phyloP scores from a whole-genome alignment of 345 rosid species.

The Salix koriyanagi region DNA sequence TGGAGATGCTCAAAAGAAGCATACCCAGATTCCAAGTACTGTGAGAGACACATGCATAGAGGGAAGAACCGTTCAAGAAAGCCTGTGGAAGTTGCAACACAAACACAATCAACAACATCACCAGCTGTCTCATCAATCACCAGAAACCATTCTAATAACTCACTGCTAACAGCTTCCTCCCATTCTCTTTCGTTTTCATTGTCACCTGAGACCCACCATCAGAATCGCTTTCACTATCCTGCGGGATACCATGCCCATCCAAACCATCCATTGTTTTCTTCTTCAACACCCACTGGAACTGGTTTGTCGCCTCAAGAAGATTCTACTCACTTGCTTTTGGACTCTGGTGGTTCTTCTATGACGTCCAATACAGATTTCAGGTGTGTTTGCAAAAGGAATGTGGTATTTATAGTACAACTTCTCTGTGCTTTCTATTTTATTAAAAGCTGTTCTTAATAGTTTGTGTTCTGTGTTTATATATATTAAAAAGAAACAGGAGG shows the following conservation, averaged over 20 bases:
- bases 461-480: not conserved
- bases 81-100: conserved; percentile 61
- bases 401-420: not conserved
- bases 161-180: conserved; percentile 17
- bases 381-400: conserved; percentile 17
- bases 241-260: conserved; percentile 20
- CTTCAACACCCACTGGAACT: conserved; percentile 34
- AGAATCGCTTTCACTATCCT: conserved; percentile 25
- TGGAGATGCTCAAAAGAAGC: conserved; percentile 96
- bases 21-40: conserved; percentile 83
- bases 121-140: conserved; percentile 24
- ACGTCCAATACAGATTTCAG: conserved; percentile 42
- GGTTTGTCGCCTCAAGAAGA: conserved; percentile 32
- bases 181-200: conserved; percentile 32
- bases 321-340: conserved; percentile 39
- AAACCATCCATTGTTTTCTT: conserved; percentile 29
- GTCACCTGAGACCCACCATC: conserved; percentile 32
- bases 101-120: conserved; percentile 16
- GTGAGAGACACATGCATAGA: conserved; percentile 94
- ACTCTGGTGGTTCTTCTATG: conserved; percentile 37
- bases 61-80: conserved; percentile 98
- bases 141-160: conserved; percentile 19
- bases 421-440: not conserved
- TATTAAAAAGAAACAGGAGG: conserved; percentile 41
- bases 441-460: not conserved